Base-by-base conservation (phyloP, 306 rosid species). In the Vigna angularis region DNA sequence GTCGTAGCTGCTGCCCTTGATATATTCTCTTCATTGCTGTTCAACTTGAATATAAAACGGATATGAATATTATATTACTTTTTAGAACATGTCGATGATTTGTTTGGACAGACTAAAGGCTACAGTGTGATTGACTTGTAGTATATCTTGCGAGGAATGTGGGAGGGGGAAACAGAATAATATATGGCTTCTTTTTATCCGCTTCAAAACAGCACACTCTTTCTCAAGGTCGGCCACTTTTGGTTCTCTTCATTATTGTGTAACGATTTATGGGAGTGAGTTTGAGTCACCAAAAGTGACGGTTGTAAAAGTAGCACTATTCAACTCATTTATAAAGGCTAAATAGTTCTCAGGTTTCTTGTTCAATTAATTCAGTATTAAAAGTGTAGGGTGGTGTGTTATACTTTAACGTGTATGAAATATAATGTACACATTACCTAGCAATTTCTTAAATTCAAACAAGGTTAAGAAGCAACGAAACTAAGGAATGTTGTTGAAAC, bases 21-120 rank as follows among this genome's bases (percentile, higher is more conserved):
- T 40, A 7, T 40, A 7, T 44, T 44, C 0, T 44, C 3, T 44
- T 44, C 48, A 44, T 44, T 44, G 48, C 49, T 44, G 15, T 11
- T 44, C 49, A 44, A 10, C 49, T 44, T 44, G 49, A 44, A 44
- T 67, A 77, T 26, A 78, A 77, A 44, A 69, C 57, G 50, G 32
- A 34, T 5, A 4, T 16, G 64, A 66, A 53, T 16, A 22, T 53
- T 66, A 5, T 66, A 14, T 1, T 26, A 70, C 26, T 70, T 70
- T 44, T 11, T 70, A 70, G 71, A 18, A 66, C 51, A 18, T 2
- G 52, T 4, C 12, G 12, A 65, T 5, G 18, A 40, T 40, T 64
- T 65, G 70, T 64, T 36, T 64, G 49, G 52, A 66, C 34, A 18
- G 51, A 66, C 18, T 40, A 66, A 64, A 64, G 49, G 70, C 38